Evolutionary conservation across 2,329 filamentous ascomycete genomes (phyloP), one percentile per base, ranked within the genome.

Genomic region (Curvularia lunata): DNA sequence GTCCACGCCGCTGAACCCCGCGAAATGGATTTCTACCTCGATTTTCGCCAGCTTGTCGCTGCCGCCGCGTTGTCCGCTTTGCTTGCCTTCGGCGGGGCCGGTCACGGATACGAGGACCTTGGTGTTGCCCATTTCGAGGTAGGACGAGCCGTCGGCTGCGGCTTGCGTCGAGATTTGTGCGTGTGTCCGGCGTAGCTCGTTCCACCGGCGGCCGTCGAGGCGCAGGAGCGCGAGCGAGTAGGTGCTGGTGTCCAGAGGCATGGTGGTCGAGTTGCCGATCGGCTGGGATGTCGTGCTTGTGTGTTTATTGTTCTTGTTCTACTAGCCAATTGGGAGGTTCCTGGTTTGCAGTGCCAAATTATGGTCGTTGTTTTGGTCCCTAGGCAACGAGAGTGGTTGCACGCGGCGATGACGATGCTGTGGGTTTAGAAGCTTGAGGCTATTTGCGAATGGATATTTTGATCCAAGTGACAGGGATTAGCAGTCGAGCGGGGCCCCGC

Each of bases 81-180:
- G 77, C 66, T 84, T 78, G 48, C 84, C 84, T 78, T 99, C 95
- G 37, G 86, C 87, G 0, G 95, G 95, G 0, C 95, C 95, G 1
- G 88, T 87, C 47, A 99, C 88, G 23, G 93, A 92, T 79, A 94
- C 97, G 79, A 98, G 91, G 67, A 99, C 89, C 75, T 97, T 95
- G 21, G 95, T 99, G 79, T 98, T 96, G 69, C 95, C 95, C 89
- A 96, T 96, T 75, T 97, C 92, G 58, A 98, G 87, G 78, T 97
- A 97, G 61, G 90, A 91, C 43, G 91, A 96, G 34, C 95, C 95
- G 69, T 98, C 95, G 54, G 93, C 92, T 48, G 93, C 90, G 59
- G 93, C 89, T 78, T 97, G 95, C 1, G 92, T 97, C 61, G 90
- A 91, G 73, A 99, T 92, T 78, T 96, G 91, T 47, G 91, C 94